A percentile compares a stretch with the other conserved stretches of the same genome.
phyloP scores from a whole-genome alignment of 768 basidiomycete species.

The Lyophyllum shimeji region DNA sequence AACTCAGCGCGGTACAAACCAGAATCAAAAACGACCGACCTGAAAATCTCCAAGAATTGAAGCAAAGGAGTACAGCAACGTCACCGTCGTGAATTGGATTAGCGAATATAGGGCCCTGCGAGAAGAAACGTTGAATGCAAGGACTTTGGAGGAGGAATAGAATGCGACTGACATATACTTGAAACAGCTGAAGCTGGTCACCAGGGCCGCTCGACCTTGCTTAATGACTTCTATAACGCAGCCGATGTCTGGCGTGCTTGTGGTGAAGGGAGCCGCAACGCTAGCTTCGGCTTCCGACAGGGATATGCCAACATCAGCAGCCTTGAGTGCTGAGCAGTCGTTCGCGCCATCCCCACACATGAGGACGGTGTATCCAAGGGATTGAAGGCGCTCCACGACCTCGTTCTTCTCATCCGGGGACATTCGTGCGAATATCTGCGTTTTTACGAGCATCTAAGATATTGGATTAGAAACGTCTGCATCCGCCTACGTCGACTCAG shows the following conservation, averaged over 20 bases:
- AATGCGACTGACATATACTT: constrained; percentile 89
- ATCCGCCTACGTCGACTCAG: not conserved
- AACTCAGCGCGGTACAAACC: constrained; percentile 9
- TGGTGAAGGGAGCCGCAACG: constrained; percentile 97
- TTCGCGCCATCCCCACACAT: constrained; percentile 99
- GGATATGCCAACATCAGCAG: constrained; percentile 96
- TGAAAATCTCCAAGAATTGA: constrained; percentile 97
- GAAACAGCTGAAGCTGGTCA: constrained; percentile 99
- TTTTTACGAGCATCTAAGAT: constrained; percentile 91
- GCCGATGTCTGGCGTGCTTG: constrained; percentile 88
- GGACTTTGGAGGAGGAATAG: not conserved
- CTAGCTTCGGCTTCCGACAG: constrained; percentile 98
- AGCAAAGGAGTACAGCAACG: constrained; percentile 92
- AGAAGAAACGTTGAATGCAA: constrained; percentile 9
- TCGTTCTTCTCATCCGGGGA: constrained; percentile 99
- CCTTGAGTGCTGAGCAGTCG: constrained; percentile 97
- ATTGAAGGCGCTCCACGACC: constrained; percentile 90
- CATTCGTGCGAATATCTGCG: constrained; percentile 97
- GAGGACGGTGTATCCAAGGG: constrained; percentile 91
- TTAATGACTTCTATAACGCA: constrained; percentile 97
- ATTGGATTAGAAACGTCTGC: not conserved
- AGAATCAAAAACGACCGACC: constrained; percentile 40
- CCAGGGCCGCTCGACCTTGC: constrained; percentile 93
- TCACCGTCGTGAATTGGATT: constrained; percentile 99
- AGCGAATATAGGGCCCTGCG: constrained; percentile 95